A percentile compares a stretch with the other conserved stretches of the same genome.
Evolutionary conservation across 306 rosid species (phyloP).

Genomic region (Citrullus amarus): DNA sequence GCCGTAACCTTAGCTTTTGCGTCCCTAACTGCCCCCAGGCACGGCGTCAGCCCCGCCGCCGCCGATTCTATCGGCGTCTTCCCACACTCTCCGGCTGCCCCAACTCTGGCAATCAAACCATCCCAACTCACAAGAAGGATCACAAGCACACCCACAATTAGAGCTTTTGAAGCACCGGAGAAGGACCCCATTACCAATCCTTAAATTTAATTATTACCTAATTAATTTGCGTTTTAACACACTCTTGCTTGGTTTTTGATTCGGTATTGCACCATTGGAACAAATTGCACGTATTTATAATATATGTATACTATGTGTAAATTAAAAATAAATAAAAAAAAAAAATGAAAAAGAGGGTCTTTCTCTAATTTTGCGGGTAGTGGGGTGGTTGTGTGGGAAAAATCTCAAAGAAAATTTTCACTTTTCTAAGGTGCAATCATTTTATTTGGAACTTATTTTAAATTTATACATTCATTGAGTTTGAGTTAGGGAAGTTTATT

Average conservation of each 20-base stretch:
- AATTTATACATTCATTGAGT: too few relatives aligned
- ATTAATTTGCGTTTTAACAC: too few relatives aligned
- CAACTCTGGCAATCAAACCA: not conserved
- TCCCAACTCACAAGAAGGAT: slow-evolving; percentile 14
- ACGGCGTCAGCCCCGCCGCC: slow-evolving; percentile 66
- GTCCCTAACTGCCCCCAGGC: slow-evolving; percentile 44
- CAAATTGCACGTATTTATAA: not conserved
- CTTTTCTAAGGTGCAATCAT: too few relatives aligned
- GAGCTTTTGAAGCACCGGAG: not conserved
- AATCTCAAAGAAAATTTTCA: not conserved
- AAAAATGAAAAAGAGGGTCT: too few relatives aligned
- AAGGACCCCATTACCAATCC: not conserved
- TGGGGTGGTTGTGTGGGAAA: slow-evolving; percentile 33
- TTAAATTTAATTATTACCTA: not conserved
- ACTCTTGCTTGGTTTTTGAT: too few relatives aligned
- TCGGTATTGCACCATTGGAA: too few relatives aligned
- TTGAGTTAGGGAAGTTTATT: too few relatives aligned
- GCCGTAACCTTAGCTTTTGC: slow-evolving; percentile 45
- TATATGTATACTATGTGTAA: too few relatives aligned
- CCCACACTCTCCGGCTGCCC: slow-evolving; percentile 74
- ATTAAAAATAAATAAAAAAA: not conserved
- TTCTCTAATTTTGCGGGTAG: slow-evolving; percentile 4
- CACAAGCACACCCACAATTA: slow-evolving; percentile 7
- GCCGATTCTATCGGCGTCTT: slow-evolving; percentile 65
- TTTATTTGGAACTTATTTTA: too few relatives aligned